A percentile compares a stretch with the other conserved stretches of the same genome.
Conservation (phyloP, 2,329 filamentous ascomycete genomes). For the Ophiostoma sp. region DNA sequence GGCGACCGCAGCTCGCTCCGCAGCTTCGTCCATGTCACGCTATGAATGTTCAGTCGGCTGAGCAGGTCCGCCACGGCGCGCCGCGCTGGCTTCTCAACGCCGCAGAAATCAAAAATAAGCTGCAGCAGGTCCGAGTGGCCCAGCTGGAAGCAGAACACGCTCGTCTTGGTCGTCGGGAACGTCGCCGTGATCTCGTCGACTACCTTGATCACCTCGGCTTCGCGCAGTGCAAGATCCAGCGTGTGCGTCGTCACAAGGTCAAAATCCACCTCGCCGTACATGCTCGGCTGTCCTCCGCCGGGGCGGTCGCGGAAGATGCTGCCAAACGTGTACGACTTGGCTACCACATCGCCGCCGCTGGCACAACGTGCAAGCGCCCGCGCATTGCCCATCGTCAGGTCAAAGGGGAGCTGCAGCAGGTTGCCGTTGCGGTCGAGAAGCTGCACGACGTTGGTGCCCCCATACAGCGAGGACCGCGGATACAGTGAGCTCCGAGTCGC, state of each 20-base stretch:
- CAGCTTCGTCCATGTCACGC: constrained; percentile 77
- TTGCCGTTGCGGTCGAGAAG: constrained; percentile 78
- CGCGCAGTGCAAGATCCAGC: constrained; percentile 77
- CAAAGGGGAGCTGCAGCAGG: constrained; percentile 89
- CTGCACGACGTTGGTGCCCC: constrained; percentile 65
- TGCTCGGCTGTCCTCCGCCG: constrained; percentile 73
- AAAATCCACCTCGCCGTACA: constrained; percentile 88
- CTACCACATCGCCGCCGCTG: constrained; percentile 52
- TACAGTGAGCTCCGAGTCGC: constrained; percentile 69
- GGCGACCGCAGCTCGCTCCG: constrained; percentile 76
- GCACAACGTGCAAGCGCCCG: constrained; percentile 70
- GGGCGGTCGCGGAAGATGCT: constrained; percentile 76
- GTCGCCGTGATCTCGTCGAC: constrained; percentile 81
- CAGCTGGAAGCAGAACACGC: constrained; percentile 80
- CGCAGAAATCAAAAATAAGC: constrained; percentile 83
- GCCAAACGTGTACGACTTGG: constrained; percentile 81
- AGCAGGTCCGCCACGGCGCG: constrained; percentile 73
- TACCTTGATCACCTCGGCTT: constrained; percentile 91
- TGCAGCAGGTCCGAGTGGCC: constrained; percentile 85
- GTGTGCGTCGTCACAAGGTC: constrained; percentile 85
- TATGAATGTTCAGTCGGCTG: constrained; percentile 78
- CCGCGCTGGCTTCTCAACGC: constrained; percentile 64
- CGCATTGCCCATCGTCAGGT: constrained; percentile 84
- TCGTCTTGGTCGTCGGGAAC: constrained; percentile 67
- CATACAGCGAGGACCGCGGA: constrained; percentile 75